Evolutionary conservation across 768 basidiomycete species (phyloP).

Genomic region (Russula griseocarnosa): DNA sequence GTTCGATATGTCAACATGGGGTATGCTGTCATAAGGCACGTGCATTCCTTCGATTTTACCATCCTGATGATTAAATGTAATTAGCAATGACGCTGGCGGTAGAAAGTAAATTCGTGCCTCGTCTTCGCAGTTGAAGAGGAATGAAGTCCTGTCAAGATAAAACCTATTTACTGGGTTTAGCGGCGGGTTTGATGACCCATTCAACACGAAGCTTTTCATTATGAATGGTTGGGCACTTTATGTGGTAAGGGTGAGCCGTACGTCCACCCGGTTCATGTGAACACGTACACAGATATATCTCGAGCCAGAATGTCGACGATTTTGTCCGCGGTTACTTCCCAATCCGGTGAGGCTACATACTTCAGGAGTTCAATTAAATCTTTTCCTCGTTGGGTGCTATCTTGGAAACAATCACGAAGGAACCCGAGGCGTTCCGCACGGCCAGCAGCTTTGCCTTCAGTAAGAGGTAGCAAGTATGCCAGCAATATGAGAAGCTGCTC

Average conservation of each 20-base stretch:
- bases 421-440: slow-evolving; percentile 20
- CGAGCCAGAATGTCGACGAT: slow-evolving; percentile 28
- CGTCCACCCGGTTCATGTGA: background rate
- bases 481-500: slow-evolving; percentile 27
- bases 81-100: background rate
- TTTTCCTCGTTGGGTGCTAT: slow-evolving; percentile 6
- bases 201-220: slow-evolving; percentile 15
- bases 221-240: slow-evolving; percentile 26
- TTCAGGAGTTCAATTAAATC: slow-evolving; percentile 26
- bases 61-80: slow-evolving; percentile 10
- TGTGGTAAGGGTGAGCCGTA: too few relatives aligned
- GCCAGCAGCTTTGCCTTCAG: slow-evolving; percentile 9
- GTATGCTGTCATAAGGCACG: slow-evolving; percentile 14
- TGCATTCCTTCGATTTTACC: slow-evolving; percentile 24
- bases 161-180: slow-evolving; percentile 18
- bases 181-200: background rate
- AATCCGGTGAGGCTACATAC: slow-evolving; percentile 19
- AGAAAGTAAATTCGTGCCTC: slow-evolving; percentile 15
- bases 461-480: slow-evolving; percentile 23
- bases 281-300: slow-evolving; percentile 26
- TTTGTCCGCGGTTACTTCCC: slow-evolving; percentile 26
- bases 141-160: slow-evolving; percentile 22
- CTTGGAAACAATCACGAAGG: slow-evolving; percentile 24
- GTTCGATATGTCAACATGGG: slow-evolving; percentile 11
- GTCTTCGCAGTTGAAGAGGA: slow-evolving; percentile 26